Evolutionary conservation across 129 eudicot species (phyloP).

Genomic region (Escallonia herrerae): DNA sequence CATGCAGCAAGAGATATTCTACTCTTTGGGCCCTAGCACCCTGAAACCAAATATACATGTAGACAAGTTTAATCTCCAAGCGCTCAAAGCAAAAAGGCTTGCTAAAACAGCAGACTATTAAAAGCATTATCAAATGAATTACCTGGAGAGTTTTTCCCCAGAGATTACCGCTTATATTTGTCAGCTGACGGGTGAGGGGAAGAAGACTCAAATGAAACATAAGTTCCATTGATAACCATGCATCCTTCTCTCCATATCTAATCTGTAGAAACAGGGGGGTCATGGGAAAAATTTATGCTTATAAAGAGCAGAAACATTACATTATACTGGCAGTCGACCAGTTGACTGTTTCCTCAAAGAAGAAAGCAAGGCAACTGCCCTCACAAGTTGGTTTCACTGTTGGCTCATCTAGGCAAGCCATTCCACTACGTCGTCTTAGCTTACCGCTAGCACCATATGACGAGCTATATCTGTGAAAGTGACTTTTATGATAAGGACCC

Average conservation of each 20-base stretch:
- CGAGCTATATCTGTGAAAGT: too few relatives aligned
- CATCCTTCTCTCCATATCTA: constrained; percentile 91
- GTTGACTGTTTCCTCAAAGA: too few relatives aligned
- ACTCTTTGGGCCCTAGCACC: constrained; percentile 99
- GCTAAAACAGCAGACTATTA: constrained; percentile 2
- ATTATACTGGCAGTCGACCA: too few relatives aligned
- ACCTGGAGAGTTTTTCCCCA: constrained; percentile 99
- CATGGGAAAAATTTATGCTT: neutral
- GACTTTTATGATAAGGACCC: neutral
- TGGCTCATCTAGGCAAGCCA: too few relatives aligned
- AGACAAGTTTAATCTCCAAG: neutral
- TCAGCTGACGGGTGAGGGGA: constrained; percentile 96
- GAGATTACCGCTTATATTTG: constrained; percentile 93
- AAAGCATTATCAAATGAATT: constrained; percentile 11
- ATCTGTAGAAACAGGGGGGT: constrained; percentile 39
- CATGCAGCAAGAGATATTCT: constrained; percentile 86
- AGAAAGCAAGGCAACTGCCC: too few relatives aligned
- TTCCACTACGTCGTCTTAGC: too few relatives aligned
- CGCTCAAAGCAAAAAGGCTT: neutral
- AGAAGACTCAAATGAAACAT: constrained; percentile 95
- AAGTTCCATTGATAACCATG: constrained; percentile 97
- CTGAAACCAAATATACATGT: constrained; percentile 30
- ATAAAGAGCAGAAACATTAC: neutral
- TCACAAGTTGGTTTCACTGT: too few relatives aligned
- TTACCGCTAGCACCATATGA: too few relatives aligned